A percentile compares a stretch with the other conserved stretches of the same genome.
Evolutionary conservation across 129 eudicot species (phyloP).

Genomic region (Centaurea solstitialis): DNA sequence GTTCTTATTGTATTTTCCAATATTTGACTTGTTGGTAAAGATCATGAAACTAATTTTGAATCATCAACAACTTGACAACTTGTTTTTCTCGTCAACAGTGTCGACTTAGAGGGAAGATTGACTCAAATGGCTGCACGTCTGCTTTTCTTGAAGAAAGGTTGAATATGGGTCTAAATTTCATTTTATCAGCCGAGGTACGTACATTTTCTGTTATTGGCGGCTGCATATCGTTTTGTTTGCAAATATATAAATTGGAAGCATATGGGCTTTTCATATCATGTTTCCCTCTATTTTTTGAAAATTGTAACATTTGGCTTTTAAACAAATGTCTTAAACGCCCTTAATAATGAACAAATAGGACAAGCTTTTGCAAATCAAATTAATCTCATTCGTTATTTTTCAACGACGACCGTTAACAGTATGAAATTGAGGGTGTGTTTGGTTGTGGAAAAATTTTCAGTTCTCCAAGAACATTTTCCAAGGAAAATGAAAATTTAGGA

Average conservation of each 20-base stretch:
- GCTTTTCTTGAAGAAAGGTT: constrained; percentile 83
- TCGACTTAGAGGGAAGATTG: constrained; percentile 88
- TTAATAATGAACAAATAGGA: neutral
- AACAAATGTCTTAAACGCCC: neutral
- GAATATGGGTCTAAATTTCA: constrained; percentile 80
- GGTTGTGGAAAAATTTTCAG: too few relatives aligned
- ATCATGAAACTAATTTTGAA: neutral
- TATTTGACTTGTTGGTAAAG: neutral
- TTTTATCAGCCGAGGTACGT: constrained; percentile 90
- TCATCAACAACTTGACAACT: neutral
- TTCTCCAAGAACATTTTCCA: too few relatives aligned
- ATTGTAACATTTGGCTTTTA: neutral
- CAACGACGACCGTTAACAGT: neutral
- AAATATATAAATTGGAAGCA: neutral
- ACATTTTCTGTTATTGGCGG: neutral
- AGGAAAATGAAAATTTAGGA: too few relatives aligned
- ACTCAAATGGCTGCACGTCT: constrained; percentile 79
- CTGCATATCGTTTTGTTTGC: neutral
- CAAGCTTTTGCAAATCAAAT: neutral
- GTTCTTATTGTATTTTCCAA: too few relatives aligned
- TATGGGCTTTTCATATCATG: neutral
- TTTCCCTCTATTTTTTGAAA: neutral
- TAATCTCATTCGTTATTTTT: neutral
- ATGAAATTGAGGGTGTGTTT: neutral
- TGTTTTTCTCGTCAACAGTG: constrained; percentile 45